Conservation (phyloP, 345 rosid genomes). For the Bruguiera parviflora region DNA sequence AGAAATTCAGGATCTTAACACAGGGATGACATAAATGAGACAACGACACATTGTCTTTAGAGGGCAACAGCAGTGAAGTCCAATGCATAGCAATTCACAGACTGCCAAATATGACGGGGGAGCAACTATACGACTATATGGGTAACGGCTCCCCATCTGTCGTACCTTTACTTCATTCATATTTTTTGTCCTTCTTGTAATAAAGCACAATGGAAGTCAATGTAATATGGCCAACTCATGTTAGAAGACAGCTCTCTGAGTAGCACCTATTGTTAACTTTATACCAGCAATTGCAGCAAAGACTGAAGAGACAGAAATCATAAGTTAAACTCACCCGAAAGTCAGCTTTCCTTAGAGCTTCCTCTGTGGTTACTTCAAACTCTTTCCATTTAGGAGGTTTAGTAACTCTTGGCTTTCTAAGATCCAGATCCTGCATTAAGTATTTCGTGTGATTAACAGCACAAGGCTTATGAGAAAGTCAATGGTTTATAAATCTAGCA, state of each 20-base stretch:
- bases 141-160: neutral
- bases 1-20: neutral
- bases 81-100: neutral
- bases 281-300: neutral
- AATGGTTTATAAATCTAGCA: neutral
- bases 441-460: neutral
- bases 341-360: constrained; percentile 65
- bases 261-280: too few species aligned
- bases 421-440: constrained; percentile 53
- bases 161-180: neutral
- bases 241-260: neutral
- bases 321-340: constrained; percentile 61
- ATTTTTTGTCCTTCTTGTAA: neutral
- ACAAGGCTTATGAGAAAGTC: neutral
- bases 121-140: neutral
- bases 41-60: neutral
- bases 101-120: neutral
- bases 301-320: neutral
- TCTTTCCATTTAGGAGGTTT: constrained; percentile 27
- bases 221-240: neutral
- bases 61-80: neutral
- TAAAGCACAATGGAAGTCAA: neutral
- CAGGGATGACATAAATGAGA: neutral
- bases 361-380: constrained; percentile 54
- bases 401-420: constrained; percentile 40